Evolutionary conservation across 2,329 filamentous ascomycete genomes (phyloP).

Genomic region (Mycogone perniciosa): DNA sequence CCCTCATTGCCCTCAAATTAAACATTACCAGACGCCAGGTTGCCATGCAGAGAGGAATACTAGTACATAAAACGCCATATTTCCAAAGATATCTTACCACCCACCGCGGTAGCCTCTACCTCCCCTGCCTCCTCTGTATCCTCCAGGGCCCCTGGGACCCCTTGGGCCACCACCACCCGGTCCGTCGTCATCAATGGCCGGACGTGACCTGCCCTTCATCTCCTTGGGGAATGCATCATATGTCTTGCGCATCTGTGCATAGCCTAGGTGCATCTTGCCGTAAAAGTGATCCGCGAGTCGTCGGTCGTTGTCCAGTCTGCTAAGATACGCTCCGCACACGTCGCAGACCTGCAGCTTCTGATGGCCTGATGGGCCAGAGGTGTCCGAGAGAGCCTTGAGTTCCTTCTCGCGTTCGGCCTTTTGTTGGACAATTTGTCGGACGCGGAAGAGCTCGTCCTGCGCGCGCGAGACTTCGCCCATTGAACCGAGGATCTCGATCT

Average conservation of each 20-base stretch:
- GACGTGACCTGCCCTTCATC: constrained; percentile 64
- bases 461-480: constrained; percentile 73
- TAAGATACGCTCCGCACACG: constrained; percentile 93
- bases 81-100: constrained; percentile 30
- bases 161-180: constrained; percentile 42
- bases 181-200: constrained; percentile 46
- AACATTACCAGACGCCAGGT: constrained; percentile 12
- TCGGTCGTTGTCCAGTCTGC: constrained; percentile 86
- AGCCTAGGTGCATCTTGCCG: constrained; percentile 98
- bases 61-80: not conserved
- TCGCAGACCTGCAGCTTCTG: constrained; percentile 99
- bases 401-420: constrained; percentile 83
- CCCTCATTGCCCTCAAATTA: constrained; percentile 1
- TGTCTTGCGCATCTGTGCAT: constrained; percentile 96
- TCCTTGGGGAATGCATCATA: constrained; percentile 83
- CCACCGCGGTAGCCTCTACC: constrained; percentile 45
- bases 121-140: constrained; percentile 46
- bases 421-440: constrained; percentile 70
- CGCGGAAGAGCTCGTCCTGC: constrained; percentile 80
- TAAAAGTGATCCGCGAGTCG: constrained; percentile 96
- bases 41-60: constrained; percentile 12
- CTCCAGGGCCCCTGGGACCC: constrained; percentile 48
- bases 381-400: constrained; percentile 84
- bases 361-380: constrained; percentile 85
- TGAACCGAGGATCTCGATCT: constrained; percentile 81